Evolutionary conservation across 208 protist species (phyloP).

Genomic region (Endotrypanum monterogeii): DNA sequence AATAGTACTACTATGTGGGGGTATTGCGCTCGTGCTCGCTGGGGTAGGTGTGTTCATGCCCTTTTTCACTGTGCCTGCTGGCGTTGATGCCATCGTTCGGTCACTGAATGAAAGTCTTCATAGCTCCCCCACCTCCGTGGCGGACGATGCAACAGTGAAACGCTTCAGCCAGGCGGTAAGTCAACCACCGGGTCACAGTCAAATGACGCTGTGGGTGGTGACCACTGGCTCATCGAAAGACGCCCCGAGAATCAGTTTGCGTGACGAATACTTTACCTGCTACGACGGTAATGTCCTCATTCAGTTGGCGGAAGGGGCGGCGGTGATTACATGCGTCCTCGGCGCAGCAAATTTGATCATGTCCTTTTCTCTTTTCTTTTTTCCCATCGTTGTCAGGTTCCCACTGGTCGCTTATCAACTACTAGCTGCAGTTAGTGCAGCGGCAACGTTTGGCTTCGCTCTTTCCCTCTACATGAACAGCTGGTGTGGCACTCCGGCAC

Average conservation of each 20-base stretch:
- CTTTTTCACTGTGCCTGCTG: conserved; percentile 17
- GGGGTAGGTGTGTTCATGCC: conserved; percentile 26
- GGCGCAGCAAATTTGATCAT: conserved; percentile 40
- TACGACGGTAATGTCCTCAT: conserved; percentile 44
- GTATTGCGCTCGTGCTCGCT: conserved; percentile 18
- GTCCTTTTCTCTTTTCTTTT: conserved; percentile 38
- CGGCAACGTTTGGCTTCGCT: conserved; percentile 30
- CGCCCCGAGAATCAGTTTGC: conserved; percentile 12
- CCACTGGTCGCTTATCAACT: conserved; percentile 48
- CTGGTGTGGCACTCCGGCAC: conserved; percentile 36
- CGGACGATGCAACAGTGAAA: conserved; percentile 3
- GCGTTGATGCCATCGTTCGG: background rate
- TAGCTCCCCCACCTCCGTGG: conserved; percentile 7
- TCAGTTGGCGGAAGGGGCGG: conserved; percentile 51
- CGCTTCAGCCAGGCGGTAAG: conserved; percentile 17
- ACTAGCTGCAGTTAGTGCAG: conserved; percentile 15
- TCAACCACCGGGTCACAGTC: conserved; percentile 19
- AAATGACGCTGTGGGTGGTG: conserved; percentile 35
- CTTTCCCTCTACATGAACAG: conserved; percentile 43
- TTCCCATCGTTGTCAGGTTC: conserved; percentile 35
- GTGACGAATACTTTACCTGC: conserved; percentile 50
- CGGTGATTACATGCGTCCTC: conserved; percentile 45
- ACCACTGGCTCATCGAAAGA: conserved; percentile 3
- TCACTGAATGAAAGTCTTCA: conserved; percentile 6
- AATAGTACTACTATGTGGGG: conserved; percentile 16